Evolutionary conservation across 768 basidiomycete species (phyloP), one percentile per base, ranked within the genome.

Genomic region (Termitomyces titanicus): DNA sequence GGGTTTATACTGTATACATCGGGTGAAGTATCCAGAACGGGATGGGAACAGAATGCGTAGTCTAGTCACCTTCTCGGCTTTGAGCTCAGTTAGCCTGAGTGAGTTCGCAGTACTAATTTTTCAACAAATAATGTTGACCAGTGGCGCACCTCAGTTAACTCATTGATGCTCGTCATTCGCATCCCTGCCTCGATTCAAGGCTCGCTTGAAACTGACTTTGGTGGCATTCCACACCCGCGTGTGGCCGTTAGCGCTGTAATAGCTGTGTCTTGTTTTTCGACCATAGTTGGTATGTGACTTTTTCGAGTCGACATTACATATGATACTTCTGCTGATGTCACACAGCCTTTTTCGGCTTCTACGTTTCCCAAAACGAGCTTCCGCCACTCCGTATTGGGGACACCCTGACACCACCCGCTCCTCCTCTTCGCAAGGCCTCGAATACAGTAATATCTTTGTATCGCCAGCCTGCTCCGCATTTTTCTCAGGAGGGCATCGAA

Each of bases 181-280:
- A 67, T 69, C 29, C 64, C 60, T 24, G n/a, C 54, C 11, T 54
- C 24, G 29, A 31, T 15, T 37, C 64, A 60, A 15, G 62, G 47
- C n/a, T 57, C 53, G 34, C 62, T 73, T 25, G 70, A 69, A 60
- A 54, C 54, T 4, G 71, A 75, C 49, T 70, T 75, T 20, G 57
- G 57, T 35, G 54, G 60, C 1, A 33, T 61, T 12, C 31, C 45
- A 0, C 50, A 65, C 52, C 53, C 69, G 5, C 68, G 69, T 25
- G 43, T 56, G 13, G 51, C 51, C 12, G 66, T 66, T 2, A 52
- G 58, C 12, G 59, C 63, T 3, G 57, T 72, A 3, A 58, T 72
- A 24, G 59, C 52, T 20, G 27, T 74, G 55, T 69, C 70, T 17
- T 75, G 69, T 27, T 35, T 66, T n/a, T 49, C 64, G 11, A 55